Percentiles rank a stretch among this genome's conserved stretches.
Evolutionary conservation across 2,329 filamentous ascomycete species (phyloP).

Genomic region (Scopulariopsis brevicaulis): DNA sequence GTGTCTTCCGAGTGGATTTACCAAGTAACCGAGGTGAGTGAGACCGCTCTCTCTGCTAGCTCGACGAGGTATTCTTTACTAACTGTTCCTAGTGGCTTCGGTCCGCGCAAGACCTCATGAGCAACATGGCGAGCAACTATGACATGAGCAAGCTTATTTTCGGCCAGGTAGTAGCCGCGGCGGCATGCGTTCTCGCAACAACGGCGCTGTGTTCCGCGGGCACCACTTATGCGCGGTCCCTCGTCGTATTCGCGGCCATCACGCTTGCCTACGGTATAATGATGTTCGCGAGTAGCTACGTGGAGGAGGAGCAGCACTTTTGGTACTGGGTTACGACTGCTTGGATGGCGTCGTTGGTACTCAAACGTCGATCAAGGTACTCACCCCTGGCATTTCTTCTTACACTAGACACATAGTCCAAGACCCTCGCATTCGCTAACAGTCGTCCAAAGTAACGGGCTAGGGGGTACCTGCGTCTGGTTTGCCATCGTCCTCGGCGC

Average conservation of each 20-base stretch:
- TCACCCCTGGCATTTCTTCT: background rate
- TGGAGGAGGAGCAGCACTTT: constrained; percentile 97
- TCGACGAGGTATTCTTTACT: background rate
- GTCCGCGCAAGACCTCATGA: constrained; percentile 68
- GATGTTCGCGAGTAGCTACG: constrained; percentile 98
- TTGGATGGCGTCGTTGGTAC: constrained; percentile 49
- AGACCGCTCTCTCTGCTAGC: background rate
- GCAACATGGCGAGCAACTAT: constrained; percentile 87
- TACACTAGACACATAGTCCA: background rate
- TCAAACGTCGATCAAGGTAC: constrained; percentile 30
- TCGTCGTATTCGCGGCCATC: constrained; percentile 35
- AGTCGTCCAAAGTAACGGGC: background rate
- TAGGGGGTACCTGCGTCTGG: constrained; percentile 12
- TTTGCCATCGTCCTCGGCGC: constrained; percentile 38
- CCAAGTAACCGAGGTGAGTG: background rate
- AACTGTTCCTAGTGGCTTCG: constrained; percentile 43
- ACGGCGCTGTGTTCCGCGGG: constrained; percentile 14
- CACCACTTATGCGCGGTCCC: constrained; percentile 6
- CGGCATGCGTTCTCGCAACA: constrained; percentile 26
- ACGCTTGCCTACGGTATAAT: constrained; percentile 62
- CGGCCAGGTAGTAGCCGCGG: constrained; percentile 26
- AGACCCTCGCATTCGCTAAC: background rate
- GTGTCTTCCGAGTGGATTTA: background rate
- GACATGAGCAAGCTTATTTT: constrained; percentile 51
- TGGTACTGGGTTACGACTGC: constrained; percentile 85